Conservation (phyloP, 805 yeast species). For the Debaryomyces maramus region DNA sequence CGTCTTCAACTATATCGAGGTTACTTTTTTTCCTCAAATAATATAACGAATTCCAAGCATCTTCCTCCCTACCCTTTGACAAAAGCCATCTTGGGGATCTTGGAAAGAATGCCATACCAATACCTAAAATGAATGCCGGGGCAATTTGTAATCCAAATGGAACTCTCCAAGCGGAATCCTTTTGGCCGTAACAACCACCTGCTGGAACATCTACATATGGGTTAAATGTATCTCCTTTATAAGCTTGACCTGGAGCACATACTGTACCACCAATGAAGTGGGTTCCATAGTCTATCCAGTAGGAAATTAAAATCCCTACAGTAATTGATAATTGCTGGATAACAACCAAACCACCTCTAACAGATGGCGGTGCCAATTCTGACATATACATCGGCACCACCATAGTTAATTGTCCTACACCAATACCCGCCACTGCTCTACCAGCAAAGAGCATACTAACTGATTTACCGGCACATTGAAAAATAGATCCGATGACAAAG, state of each 20-base stretch:
- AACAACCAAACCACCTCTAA: slow-evolving; percentile 33
- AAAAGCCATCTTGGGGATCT: slow-evolving; percentile 51
- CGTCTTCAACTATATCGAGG: slow-evolving; percentile 15
- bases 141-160: slow-evolving; percentile 23
- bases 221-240: slow-evolving; percentile 14
- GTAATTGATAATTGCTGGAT: slow-evolving; percentile 35
- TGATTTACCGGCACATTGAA: slow-evolving; percentile 48
- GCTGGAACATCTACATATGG: slow-evolving; percentile 27
- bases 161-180: slow-evolving; percentile 28
- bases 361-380: slow-evolving; percentile 45
- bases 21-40: slow-evolving; percentile 20
- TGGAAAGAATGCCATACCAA: slow-evolving; percentile 35
- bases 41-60: slow-evolving; percentile 25
- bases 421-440: slow-evolving; percentile 48
- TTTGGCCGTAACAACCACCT: slow-evolving; percentile 20
- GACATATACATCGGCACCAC: slow-evolving; percentile 47
- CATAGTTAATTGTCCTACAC: slow-evolving; percentile 36
- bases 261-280: slow-evolving; percentile 42
- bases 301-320: slow-evolving; percentile 42
- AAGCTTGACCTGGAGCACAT: slow-evolving; percentile 14
- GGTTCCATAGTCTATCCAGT: slow-evolving; percentile 22
- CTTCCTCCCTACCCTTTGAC: slow-evolving; percentile 25
- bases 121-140: slow-evolving; percentile 41
- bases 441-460: slow-evolving; percentile 54
- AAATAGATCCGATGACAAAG: slow-evolving; percentile 58